phyloP scores from a whole-genome alignment of 176 grass and related monocot genomes.

The Rhipidocladum racemiflorum region DNA sequence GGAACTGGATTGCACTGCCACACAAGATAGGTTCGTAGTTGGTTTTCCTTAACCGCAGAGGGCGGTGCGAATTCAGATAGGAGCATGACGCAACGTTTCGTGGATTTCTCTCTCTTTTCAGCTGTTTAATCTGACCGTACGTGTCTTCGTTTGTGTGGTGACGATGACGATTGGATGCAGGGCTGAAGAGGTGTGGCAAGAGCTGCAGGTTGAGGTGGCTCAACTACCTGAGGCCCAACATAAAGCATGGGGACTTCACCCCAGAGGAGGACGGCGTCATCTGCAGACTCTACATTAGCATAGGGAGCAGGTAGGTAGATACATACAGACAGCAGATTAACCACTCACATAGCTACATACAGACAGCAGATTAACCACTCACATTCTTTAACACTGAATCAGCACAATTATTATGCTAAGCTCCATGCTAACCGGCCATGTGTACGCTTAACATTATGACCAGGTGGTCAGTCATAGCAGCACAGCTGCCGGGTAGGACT shows the following conservation, averaged over 20 bases:
- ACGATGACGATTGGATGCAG: constrained; percentile 15
- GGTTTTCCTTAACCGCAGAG: too few species aligned
- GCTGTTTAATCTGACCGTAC: too few species aligned
- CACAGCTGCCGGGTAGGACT: constrained; percentile 87
- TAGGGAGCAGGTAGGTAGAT: constrained; percentile 73
- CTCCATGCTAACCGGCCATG: constrained; percentile 1
- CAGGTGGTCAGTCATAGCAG: constrained; percentile 98
- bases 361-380: constrained; percentile 6
- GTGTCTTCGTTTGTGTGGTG: too few species aligned
- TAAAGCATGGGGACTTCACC: constrained; percentile 93
- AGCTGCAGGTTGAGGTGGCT: constrained; percentile 99
- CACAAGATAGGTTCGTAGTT: constrained; percentile 31
- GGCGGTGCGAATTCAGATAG: too few species aligned
- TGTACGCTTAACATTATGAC: neutral
- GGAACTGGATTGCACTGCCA: constrained; percentile 89
- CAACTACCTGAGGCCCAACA: constrained; percentile 98
- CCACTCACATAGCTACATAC: neutral
- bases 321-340: neutral
- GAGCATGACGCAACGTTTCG: too few species aligned
- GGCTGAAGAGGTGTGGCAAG: constrained; percentile 93
- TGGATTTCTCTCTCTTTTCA: too few species aligned
- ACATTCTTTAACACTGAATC: neutral
- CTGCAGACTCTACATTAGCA: constrained; percentile 97
- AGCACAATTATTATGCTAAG: neutral
- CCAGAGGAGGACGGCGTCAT: constrained; percentile 84